phyloP scores from a whole-genome alignment of 1,284 basidiomycete species.

The Calocybe gambosa region DNA sequence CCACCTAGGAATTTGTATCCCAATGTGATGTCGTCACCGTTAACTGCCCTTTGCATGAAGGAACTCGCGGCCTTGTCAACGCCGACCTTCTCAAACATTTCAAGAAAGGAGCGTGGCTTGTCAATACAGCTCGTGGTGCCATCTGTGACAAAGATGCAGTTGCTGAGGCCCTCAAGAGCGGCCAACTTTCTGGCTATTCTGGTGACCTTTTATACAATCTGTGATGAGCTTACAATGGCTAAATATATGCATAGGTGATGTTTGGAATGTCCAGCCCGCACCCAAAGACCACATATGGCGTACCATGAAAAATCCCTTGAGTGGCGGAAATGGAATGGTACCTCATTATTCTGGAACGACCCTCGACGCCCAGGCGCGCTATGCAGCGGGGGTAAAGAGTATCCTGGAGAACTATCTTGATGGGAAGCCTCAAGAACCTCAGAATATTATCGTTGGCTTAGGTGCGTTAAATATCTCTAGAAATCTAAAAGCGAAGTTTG shows the following conservation, averaged over 20 bases:
- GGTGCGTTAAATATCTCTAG: constrained; percentile 27
- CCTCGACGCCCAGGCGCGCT: constrained; percentile 87
- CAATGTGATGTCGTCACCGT: constrained; percentile 80
- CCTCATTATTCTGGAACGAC: constrained; percentile 88
- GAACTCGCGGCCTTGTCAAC: constrained; percentile 78
- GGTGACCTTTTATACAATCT: constrained; percentile 15
- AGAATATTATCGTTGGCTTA: constrained; percentile 76
- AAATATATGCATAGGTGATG: constrained; percentile 25
- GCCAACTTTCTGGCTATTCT: constrained; percentile 61
- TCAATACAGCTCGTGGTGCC: constrained; percentile 93
- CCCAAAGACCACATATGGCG: constrained; percentile 87
- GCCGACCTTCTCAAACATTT: constrained; percentile 81
- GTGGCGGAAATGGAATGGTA: constrained; percentile 83
- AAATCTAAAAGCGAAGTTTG: neutral
- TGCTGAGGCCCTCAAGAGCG: constrained; percentile 70
- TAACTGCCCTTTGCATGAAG: constrained; percentile 91
- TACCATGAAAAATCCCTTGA: constrained; percentile 73
- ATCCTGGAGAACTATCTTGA: constrained; percentile 80
- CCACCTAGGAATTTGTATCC: constrained; percentile 68
- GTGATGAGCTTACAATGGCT: constrained; percentile 32
- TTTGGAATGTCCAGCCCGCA: constrained; percentile 76
- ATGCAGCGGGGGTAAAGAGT: constrained; percentile 74
- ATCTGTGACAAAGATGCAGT: constrained; percentile 86
- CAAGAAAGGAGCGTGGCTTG: constrained; percentile 89
- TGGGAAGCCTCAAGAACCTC: constrained; percentile 64